Conservation (phyloP, 78 protist species). For the Cavenderia fasciculata region DNA sequence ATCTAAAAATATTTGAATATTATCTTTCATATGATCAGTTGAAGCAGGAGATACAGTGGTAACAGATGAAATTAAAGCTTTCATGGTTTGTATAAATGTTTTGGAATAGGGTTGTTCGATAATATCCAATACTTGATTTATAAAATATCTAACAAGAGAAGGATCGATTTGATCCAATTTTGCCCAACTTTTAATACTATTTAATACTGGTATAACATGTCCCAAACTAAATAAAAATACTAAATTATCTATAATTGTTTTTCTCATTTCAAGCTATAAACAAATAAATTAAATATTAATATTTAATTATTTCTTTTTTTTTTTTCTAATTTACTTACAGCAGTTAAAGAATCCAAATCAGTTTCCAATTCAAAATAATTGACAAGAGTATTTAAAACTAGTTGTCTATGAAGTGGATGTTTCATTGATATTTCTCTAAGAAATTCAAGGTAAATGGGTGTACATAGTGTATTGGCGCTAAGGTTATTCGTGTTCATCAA, state of each 20-base stretch:
- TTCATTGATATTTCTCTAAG: conserved; percentile 59
- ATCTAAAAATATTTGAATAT: conserved; percentile 4
- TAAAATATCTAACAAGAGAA: conserved; percentile 54
- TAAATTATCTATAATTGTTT: conserved; percentile 55
- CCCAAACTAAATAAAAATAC: conserved; percentile 62
- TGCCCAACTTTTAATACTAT: conserved; percentile 38
- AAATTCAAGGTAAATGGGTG: conserved; percentile 73
- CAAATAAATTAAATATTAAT: background rate
- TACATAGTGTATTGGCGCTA: conserved; percentile 49
- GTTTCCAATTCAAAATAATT: conserved; percentile 40
- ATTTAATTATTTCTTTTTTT: background rate
- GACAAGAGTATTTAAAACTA: conserved; percentile 14
- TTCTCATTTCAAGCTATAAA: conserved; percentile 55
- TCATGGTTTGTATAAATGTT: conserved; percentile 37
- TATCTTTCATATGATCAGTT: conserved; percentile 19
- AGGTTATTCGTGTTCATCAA: conserved; percentile 23
- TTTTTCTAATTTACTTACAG: background rate
- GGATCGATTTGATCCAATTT: conserved; percentile 67
- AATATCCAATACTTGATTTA: conserved; percentile 62
- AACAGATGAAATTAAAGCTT: background rate
- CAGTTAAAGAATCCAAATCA: conserved; percentile 47
- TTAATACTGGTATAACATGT: conserved; percentile 56
- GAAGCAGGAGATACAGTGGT: conserved; percentile 3
- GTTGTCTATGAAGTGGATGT: conserved; percentile 62
- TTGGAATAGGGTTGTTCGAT: conserved; percentile 62